phyloP scores from a whole-genome alignment of 2,329 filamentous ascomycete species.

The Tolypocladium endophyticum region DNA sequence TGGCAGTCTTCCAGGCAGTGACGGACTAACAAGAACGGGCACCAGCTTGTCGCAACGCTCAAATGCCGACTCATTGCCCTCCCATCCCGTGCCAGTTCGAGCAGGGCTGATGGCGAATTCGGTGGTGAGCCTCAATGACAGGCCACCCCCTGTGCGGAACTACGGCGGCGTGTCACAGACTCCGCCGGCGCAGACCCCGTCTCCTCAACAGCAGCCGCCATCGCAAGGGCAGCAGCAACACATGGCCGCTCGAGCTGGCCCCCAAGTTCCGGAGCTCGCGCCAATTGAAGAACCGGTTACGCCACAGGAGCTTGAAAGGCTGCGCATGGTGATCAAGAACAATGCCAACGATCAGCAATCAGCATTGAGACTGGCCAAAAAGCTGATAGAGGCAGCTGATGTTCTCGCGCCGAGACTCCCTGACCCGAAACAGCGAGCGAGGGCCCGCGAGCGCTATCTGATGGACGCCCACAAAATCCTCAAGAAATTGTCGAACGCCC shows the following conservation, averaged over 20 bases:
- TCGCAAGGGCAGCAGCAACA: slow-evolving; percentile 16
- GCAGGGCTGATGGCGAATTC: slow-evolving; percentile 52
- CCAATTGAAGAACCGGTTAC: slow-evolving; percentile 49
- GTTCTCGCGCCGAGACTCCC: slow-evolving; percentile 55
- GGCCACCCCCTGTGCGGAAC: slow-evolving; percentile 48
- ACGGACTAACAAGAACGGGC: slow-evolving; percentile 7
- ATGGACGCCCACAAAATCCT: slow-evolving; percentile 81
- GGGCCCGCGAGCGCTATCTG: slow-evolving; percentile 73
- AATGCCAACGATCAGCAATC: slow-evolving; percentile 64
- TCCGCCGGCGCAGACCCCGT: slow-evolving; percentile 12
- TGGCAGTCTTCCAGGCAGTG: background rate
- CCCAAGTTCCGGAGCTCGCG: slow-evolving; percentile 1
- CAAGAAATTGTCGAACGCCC: slow-evolving; percentile 69
- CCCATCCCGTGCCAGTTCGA: slow-evolving; percentile 53
- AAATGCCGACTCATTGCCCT: slow-evolving; percentile 38
- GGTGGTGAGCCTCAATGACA: slow-evolving; percentile 42
- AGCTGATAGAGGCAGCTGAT: slow-evolving; percentile 73
- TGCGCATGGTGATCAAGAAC: slow-evolving; percentile 58
- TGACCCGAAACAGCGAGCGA: slow-evolving; percentile 62
- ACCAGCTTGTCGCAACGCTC: slow-evolving; percentile 18
- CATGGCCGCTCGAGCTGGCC: background rate
- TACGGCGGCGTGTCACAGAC: slow-evolving; percentile 37
- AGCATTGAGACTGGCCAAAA: slow-evolving; percentile 68
- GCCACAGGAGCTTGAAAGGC: slow-evolving; percentile 61
- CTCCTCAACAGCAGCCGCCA: slow-evolving; percentile 22